These are phyloP conservation scores for Paraconiothyrium sp. DNA, from an alignment of 2,329 filamentous ascomycete genomes.

Conservation along the genomic window DNA sequence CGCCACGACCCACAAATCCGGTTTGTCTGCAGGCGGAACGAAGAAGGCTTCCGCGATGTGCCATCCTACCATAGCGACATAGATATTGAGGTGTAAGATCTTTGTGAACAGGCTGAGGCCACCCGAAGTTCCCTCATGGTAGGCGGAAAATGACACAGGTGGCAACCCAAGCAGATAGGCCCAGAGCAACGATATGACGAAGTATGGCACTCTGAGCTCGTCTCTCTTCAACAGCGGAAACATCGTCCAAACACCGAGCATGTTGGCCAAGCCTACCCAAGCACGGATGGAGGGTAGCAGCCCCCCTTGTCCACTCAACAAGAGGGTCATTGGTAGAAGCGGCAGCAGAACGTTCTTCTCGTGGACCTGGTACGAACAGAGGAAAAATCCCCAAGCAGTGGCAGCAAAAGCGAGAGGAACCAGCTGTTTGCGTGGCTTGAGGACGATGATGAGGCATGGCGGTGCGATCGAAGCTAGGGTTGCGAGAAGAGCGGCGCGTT, in stretches of 20 bases:
- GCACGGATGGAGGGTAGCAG: slow-evolving; percentile 78
- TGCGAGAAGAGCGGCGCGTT: slow-evolving; percentile 76
- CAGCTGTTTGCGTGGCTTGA: slow-evolving; percentile 78
- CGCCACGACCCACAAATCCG: slow-evolving; percentile 91
- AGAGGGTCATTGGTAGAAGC: slow-evolving; percentile 89
- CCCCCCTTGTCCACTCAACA: slow-evolving; percentile 81
- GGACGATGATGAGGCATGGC: slow-evolving; percentile 80
- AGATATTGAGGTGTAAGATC: slow-evolving; percentile 78
- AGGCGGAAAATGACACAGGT: slow-evolving; percentile 75
- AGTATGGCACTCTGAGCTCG: slow-evolving; percentile 83
- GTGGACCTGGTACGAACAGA: slow-evolving; percentile 98
- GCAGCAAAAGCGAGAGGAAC: slow-evolving; percentile 82
- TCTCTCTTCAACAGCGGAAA: slow-evolving; percentile 90
- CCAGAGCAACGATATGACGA: slow-evolving; percentile 86
- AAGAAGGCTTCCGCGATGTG: slow-evolving; percentile 78
- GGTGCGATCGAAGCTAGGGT: slow-evolving; percentile 81
- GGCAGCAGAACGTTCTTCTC: slow-evolving; percentile 97
- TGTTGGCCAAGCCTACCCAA: slow-evolving; percentile 97
- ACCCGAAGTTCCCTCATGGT: slow-evolving; percentile 59
- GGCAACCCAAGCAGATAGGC: slow-evolving; percentile 89
- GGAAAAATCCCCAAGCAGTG: slow-evolving; percentile 95
- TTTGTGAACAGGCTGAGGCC: slow-evolving; percentile 68
- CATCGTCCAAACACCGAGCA: slow-evolving; percentile 90
- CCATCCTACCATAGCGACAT: slow-evolving; percentile 80
- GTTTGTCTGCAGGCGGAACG: slow-evolving; percentile 76